These are phyloP conservation scores for Sindora glabra DNA, from an alignment of 306 rosid genomes.

Conservation along the genomic window DNA sequence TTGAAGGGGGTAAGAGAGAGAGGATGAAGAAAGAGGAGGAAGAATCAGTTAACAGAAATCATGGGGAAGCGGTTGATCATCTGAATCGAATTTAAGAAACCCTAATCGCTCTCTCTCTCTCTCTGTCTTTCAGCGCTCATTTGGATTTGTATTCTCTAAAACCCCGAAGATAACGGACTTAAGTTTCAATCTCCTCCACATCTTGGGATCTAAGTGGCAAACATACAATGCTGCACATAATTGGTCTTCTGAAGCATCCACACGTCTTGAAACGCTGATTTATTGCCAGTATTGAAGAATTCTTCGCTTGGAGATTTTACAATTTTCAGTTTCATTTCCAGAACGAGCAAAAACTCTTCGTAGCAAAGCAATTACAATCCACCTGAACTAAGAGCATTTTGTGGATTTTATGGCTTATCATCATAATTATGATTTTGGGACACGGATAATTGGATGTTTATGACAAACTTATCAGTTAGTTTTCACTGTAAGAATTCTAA, in stretches of 20 bases:
- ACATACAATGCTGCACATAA: background rate
- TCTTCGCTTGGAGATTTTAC: no score
- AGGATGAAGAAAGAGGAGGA: background rate
- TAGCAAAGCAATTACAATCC: background rate
- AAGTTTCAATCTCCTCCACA: constrained; percentile 46
- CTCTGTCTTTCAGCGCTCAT: no score
- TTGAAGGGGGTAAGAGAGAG: no score
- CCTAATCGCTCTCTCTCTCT: no score
- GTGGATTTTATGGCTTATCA: background rate
- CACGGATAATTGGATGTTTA: no score
- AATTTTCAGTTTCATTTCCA: background rate
- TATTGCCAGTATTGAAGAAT: constrained; percentile 23
- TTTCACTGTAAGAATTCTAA: background rate
- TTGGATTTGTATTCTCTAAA: constrained; percentile 9
- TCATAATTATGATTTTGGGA: background rate
- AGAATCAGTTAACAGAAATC: constrained; percentile 11
- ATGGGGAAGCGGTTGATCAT: constrained; percentile 7
- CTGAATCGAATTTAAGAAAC: constrained; percentile 17
- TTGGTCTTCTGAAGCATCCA: constrained; percentile 9
- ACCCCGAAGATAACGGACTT: constrained; percentile 48
- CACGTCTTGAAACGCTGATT: constrained; percentile 31
- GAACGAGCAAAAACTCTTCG: background rate
- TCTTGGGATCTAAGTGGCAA: constrained; percentile 43
- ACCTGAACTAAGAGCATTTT: background rate
- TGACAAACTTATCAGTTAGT: background rate